Evolutionary conservation across 129 eudicot species (phyloP).

Genomic region (Arctium minus): DNA sequence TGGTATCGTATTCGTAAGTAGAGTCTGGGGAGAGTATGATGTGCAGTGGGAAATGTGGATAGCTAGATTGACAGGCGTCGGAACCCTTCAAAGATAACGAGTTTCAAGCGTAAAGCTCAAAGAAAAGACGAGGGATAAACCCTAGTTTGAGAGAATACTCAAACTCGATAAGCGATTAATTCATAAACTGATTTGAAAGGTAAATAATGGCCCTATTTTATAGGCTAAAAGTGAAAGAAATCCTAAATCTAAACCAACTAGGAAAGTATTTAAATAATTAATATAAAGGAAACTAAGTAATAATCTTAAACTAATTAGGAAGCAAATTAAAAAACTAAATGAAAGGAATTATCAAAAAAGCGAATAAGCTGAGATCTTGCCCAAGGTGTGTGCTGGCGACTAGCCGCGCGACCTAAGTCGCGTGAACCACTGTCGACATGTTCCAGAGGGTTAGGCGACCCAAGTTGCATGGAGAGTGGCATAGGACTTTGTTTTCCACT

Average conservation of each 20-base stretch:
- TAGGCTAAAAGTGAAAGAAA: neutral
- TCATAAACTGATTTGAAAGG: neutral
- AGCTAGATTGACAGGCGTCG: neutral
- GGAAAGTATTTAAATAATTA: neutral
- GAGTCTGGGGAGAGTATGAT: no score
- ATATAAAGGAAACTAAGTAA: neutral
- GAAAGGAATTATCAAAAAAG: no score
- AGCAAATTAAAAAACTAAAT: neutral
- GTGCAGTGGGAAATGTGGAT: no score
- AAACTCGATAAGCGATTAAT: neutral
- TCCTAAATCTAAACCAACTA: neutral
- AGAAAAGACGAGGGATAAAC: neutral
- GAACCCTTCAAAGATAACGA: neutral
- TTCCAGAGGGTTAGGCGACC: no score
- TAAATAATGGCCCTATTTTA: neutral
- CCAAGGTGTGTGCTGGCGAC: no score
- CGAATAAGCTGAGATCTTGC: no score
- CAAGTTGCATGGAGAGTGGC: no score
- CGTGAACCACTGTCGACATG: no score
- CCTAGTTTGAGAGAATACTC: neutral
- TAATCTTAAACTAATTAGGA: neutral
- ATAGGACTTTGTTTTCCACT: no score
- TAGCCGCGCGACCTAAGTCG: no score
- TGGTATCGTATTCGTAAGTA: no score
- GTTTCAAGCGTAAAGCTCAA: neutral